Evolutionary conservation across 495 filamentous ascomycete genomes (phyloP).

Genomic region (Penicillium ochrochloron): DNA sequence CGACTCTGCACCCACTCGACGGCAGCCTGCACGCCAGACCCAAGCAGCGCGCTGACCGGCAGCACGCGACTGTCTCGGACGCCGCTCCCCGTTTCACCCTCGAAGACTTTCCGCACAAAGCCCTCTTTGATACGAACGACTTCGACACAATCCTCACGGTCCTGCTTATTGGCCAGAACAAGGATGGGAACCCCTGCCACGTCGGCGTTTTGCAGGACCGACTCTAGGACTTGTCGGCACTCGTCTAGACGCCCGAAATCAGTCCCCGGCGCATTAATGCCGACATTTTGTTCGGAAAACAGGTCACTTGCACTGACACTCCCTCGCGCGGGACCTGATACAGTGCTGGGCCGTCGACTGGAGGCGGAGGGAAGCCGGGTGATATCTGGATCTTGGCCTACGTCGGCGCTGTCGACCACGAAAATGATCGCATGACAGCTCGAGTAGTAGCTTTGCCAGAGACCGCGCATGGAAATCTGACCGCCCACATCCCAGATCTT

Average conservation of each 20-base stretch:
- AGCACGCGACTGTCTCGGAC: slow-evolving; percentile 89
- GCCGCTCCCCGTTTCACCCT: slow-evolving; percentile 83
- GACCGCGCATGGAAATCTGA: slow-evolving; percentile 81
- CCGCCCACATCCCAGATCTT: slow-evolving; percentile 99
- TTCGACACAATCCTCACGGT: slow-evolving; percentile 95
- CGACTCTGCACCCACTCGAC: slow-evolving; percentile 92
- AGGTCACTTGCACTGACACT: slow-evolving; percentile 20
- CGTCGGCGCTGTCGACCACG: slow-evolving; percentile 90
- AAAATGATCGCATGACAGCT: slow-evolving; percentile 97
- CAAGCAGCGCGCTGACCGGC: slow-evolving; percentile 88
- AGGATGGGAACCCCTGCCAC: slow-evolving; percentile 89
- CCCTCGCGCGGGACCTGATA: slow-evolving; percentile 30
- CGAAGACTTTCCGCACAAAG: slow-evolving; percentile 88
- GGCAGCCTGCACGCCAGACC: slow-evolving; percentile 89
- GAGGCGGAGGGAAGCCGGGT: slow-evolving; percentile 35
- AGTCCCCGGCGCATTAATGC: slow-evolving; percentile 53
- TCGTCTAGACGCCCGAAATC: slow-evolving; percentile 76
- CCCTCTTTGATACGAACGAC: slow-evolving; percentile 97
- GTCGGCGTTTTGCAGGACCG: slow-evolving; percentile 79
- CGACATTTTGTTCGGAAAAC: slow-evolving; percentile 44
- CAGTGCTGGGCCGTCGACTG: slow-evolving; percentile 38
- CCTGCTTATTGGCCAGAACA: slow-evolving; percentile 96
- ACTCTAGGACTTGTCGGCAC: slow-evolving; percentile 85
- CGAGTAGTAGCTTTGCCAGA: slow-evolving; percentile 96
- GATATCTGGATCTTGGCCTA: slow-evolving; percentile 73